These are phyloP conservation scores for Colletotrichum orchidophilum DNA, from an alignment of 2,329 filamentous ascomycete genomes.

Conservation along the genomic window DNA sequence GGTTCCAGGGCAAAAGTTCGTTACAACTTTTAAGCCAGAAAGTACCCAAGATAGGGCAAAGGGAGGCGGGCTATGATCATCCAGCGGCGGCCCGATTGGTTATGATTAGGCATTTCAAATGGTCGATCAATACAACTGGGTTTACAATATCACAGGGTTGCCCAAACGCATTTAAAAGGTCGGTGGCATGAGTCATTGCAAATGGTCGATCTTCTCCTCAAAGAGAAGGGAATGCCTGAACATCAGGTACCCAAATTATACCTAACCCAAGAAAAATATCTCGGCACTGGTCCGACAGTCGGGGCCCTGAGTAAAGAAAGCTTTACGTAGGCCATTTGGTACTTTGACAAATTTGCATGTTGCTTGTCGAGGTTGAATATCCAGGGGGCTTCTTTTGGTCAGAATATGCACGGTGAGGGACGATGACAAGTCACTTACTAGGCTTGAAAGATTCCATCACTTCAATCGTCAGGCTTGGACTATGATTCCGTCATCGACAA, in stretches of 20 bases:
- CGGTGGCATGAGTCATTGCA: no score
- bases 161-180: neutral
- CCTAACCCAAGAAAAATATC: neutral
- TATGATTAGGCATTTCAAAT: neutral
- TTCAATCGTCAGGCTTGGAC: neutral
- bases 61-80: no score
- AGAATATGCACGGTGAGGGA: neutral
- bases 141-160: no score
- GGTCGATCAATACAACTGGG: no score
- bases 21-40: neutral
- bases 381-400: neutral
- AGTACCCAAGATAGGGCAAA: neutral
- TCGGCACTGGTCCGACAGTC: no score
- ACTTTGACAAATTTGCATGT: neutral
- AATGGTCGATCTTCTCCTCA: slow-evolving; percentile 6
- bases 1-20: neutral
- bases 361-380: neutral
- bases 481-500: neutral
- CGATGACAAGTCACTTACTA: neutral
- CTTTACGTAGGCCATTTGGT: neutral
- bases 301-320: neutral
- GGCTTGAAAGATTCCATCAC: neutral
- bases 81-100: neutral
- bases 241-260: neutral
- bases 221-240: neutral